Evolutionary conservation across 2,329 filamentous ascomycete genomes (phyloP).

Genomic region (Aspergillus novofumigatus): DNA sequence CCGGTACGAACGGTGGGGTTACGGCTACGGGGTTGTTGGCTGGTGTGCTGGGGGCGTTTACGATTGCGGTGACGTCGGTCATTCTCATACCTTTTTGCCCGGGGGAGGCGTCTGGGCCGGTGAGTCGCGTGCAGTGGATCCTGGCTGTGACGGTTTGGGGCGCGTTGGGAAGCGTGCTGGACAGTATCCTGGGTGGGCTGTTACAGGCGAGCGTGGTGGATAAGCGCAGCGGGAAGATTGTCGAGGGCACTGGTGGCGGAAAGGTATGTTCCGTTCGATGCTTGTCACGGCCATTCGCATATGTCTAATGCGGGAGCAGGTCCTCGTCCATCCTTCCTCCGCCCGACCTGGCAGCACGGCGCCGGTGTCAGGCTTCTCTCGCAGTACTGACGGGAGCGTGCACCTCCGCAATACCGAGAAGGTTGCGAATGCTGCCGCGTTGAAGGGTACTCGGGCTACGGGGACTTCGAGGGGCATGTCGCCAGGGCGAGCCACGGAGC

Average conservation of each 20-base stretch:
- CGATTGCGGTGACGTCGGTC: constrained; percentile 64
- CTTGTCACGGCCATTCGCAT: neutral
- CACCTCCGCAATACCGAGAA: constrained; percentile 26
- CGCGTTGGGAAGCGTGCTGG: constrained; percentile 72
- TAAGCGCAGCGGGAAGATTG: constrained; percentile 74
- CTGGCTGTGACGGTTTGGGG: constrained; percentile 66
- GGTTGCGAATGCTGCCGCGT: constrained; percentile 25
- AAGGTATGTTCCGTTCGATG: constrained; percentile 48
- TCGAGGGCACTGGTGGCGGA: constrained; percentile 76
- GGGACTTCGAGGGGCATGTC: constrained; percentile 11
- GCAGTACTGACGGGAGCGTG: constrained; percentile 16
- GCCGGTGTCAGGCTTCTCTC: constrained; percentile 3
- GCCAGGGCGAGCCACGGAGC: constrained; percentile 12
- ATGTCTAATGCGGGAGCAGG: constrained; percentile 16
- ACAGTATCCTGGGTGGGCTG: constrained; percentile 80
- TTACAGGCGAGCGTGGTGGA: constrained; percentile 86
- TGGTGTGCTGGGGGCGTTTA: constrained; percentile 67
- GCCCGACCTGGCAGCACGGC: constrained; percentile 17
- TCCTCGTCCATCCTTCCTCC: constrained; percentile 34
- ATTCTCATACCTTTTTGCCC: constrained; percentile 66
- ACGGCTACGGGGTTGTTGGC: constrained; percentile 69
- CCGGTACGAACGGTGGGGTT: constrained; percentile 90
- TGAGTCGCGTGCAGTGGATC: constrained; percentile 47
- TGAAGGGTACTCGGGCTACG: constrained; percentile 17
- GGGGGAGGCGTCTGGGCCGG: constrained; percentile 43